Conservation (phyloP, 2,329 filamentous ascomycete genomes). For the Keithomyces neogunnii region DNA sequence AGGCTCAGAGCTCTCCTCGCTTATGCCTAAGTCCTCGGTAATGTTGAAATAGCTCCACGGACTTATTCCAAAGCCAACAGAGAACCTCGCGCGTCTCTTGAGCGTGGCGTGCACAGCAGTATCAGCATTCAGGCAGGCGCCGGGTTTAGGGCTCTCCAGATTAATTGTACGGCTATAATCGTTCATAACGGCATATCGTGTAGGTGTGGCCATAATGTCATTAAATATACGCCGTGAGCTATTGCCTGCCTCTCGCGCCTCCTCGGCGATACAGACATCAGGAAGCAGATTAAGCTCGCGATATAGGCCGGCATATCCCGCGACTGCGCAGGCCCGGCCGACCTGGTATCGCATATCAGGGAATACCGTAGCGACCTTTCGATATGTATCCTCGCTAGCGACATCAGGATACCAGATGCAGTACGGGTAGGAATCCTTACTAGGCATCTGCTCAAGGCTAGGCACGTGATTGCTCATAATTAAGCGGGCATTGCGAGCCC, state of each 20-base stretch:
- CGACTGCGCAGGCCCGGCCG: conserved; percentile 30
- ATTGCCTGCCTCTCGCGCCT: conserved; percentile 23
- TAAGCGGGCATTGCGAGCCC: conserved; percentile 20
- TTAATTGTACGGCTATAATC: conserved; percentile 18
- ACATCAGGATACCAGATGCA: conserved; percentile 33
- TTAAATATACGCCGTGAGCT: conserved; percentile 18
- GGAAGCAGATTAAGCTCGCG: conserved; percentile 27
- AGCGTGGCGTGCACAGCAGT: neutral
- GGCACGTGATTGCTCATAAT: conserved; percentile 29
- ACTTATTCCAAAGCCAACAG: neutral
- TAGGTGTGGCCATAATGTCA: conserved; percentile 17
- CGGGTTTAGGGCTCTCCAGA: neutral
- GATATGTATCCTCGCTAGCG: conserved; percentile 26
- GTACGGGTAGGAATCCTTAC: conserved; percentile 21
- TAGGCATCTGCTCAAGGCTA: conserved; percentile 5
- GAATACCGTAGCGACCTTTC: conserved; percentile 20
- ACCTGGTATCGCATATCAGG: conserved; percentile 28
- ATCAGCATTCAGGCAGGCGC: neutral
- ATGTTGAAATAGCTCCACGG: neutral
- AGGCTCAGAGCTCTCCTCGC: neutral
- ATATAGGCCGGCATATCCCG: conserved; percentile 26
- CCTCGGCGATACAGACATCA: conserved; percentile 30
- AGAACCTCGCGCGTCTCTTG: neutral
- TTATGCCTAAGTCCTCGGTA: neutral
- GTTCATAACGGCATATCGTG: conserved; percentile 26